A percentile compares a stretch with the other conserved stretches of the same genome.
Evolutionary conservation across 345 rosid genomes (phyloP).

Genomic region (Microthlaspi erraticum): DNA sequence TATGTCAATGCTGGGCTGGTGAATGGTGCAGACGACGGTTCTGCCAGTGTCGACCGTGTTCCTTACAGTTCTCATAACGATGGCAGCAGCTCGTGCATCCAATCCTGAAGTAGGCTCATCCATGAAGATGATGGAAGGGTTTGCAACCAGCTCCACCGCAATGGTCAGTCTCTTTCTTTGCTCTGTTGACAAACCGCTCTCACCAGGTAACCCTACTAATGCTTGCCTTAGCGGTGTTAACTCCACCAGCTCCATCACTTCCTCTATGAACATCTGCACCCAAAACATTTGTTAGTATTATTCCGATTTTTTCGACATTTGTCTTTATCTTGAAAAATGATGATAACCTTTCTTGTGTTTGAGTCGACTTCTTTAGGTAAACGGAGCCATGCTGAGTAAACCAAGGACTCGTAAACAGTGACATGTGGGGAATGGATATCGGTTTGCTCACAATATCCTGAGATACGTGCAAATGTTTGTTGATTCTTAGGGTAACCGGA

Average conservation of each 20-base stretch:
- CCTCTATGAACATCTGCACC: constrained; percentile 78
- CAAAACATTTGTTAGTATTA: constrained; percentile 24
- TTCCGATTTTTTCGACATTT: constrained; percentile 1
- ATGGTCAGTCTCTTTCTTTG: constrained; percentile 91
- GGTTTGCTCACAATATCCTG: constrained; percentile 80
- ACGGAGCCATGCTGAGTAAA: constrained; percentile 83
- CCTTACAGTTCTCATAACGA: constrained; percentile 90
- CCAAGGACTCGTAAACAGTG: constrained; percentile 74
- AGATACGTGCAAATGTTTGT: constrained; percentile 81
- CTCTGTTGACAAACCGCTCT: constrained; percentile 83
- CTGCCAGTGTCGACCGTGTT: constrained; percentile 93
- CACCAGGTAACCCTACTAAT: constrained; percentile 86
- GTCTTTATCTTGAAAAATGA: constrained; percentile 7
- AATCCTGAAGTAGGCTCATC: constrained; percentile 97
- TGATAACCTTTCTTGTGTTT: constrained; percentile 58
- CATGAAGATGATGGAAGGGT: constrained; percentile 93
- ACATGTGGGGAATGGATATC: constrained; percentile 84
- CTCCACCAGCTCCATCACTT: constrained; percentile 94
- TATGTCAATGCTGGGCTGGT: constrained; percentile 93
- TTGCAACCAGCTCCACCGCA: constrained; percentile 93
- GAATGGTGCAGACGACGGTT: constrained; percentile 93
- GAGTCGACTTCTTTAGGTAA: constrained; percentile 56
- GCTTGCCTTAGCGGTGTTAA: constrained; percentile 63
- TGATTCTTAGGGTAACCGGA: constrained; percentile 83
- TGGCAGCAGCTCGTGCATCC: constrained; percentile 96